These are phyloP conservation scores for Pythium vanterpoolii DNA, from an alignment of 352 stramenopile species.

Conservation along the genomic window DNA sequence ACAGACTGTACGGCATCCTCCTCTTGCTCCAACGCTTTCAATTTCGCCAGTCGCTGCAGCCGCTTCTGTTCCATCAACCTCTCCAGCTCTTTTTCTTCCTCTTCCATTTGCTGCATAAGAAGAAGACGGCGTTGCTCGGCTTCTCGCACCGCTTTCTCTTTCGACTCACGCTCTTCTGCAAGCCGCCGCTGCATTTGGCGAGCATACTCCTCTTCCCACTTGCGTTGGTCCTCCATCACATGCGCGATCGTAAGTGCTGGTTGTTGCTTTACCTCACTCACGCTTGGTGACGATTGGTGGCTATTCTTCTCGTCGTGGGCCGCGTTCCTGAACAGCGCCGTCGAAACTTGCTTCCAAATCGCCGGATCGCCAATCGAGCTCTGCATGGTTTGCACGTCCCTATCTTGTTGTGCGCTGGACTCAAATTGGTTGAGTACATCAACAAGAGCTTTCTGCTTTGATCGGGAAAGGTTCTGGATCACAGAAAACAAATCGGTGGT, in stretches of 20 bases:
- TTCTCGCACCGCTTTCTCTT: constrained; percentile 44
- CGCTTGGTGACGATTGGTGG: not conserved
- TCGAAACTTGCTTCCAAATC: constrained; percentile 72
- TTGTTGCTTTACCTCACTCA: not conserved
- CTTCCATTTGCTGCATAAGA: constrained; percentile 69
- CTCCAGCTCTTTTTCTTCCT: constrained; percentile 72
- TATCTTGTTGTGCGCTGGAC: constrained; percentile 41
- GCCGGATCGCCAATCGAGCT: constrained; percentile 67
- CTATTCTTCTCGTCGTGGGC: not conserved
- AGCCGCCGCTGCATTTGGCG: constrained; percentile 46
- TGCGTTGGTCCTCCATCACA: constrained; percentile 53
- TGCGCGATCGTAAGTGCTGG: constrained; percentile 24
- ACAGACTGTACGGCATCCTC: not conserved
- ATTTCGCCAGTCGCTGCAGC: constrained; percentile 49
- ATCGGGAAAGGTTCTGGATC: constrained; percentile 65
- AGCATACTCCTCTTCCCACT: constrained; percentile 62
- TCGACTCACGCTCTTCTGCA: constrained; percentile 41
- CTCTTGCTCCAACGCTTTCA: constrained; percentile 40
- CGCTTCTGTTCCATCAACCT: constrained; percentile 60
- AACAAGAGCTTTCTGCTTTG: constrained; percentile 60
- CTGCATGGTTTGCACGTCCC: constrained; percentile 48
- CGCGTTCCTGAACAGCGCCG: constrained; percentile 22
- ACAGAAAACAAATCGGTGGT: constrained; percentile 58
- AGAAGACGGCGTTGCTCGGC: constrained; percentile 44
- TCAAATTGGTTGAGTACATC: constrained; percentile 67